Evolutionary conservation across 2,329 filamentous ascomycete species (phyloP), one percentile per base, ranked within the genome.

Genomic region (Penicillium sp.): DNA sequence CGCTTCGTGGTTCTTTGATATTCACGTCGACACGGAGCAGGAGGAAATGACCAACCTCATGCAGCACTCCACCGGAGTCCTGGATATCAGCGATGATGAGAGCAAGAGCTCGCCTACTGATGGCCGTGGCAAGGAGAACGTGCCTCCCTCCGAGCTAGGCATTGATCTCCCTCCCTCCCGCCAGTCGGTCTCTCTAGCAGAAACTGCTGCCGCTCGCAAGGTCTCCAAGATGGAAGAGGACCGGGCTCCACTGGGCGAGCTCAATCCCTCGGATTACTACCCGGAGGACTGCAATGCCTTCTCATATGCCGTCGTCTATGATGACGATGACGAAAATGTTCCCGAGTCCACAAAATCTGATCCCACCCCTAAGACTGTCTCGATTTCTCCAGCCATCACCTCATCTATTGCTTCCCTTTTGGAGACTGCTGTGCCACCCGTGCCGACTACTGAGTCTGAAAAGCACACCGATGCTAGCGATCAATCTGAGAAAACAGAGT

Each of bases 1-100:
- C 8, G 45, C 53, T 0, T 57, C 56, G 42, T 95, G 88, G 89
- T 84, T 84, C 70, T 96, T 98, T 59, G 84, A 90, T 42, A 96
- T 98, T 56, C 82, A 95, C 60, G 86, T 95, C 60, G 90, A 98
- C 63, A 87, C 85, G 0, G 78, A 84, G 6, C 85, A 95, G 60
- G 85, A 95, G 59, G 83, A 94, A 59, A 85, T 92, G 65, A 86
- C 88, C 54, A 95, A 94, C 56, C 71, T 95, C 26, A 85, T 96
- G 68, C 85, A 95, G 65, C 90, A 95, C 69, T 84, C 83, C 39
- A 90, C 90, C 6, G 82, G 83, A 47, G 80, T 83, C 0, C 75
- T 96, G 3, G 90, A 96, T 59, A 87, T 96, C 56, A 87, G 80
- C 50, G 89, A 86, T 14, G 89, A 95, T 54, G 89, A 95, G 60